Conservation (phyloP, 192 early-diverging fungal species). For the Kappamyces sp. region DNA sequence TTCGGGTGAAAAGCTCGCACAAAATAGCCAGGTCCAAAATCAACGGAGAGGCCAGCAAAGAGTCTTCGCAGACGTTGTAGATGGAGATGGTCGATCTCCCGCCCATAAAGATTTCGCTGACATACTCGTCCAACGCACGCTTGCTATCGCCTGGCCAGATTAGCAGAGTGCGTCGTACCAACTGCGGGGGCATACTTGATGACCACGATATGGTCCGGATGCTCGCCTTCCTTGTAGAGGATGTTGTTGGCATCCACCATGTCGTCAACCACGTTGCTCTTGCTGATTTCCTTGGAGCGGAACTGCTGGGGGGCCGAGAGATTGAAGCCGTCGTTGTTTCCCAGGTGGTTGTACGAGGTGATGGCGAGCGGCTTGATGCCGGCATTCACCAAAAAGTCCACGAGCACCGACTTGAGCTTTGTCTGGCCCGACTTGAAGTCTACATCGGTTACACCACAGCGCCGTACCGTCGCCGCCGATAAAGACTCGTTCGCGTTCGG, state of each 20-base stretch:
- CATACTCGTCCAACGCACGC: slow-evolving; percentile 97
- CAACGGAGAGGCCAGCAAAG: slow-evolving; percentile 91
- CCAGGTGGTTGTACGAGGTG: slow-evolving; percentile 96
- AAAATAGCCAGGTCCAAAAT: slow-evolving; percentile 95
- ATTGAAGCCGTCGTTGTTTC: slow-evolving; percentile 99
- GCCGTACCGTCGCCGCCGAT: slow-evolving; percentile 82
- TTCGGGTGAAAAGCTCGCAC: slow-evolving; percentile 96
- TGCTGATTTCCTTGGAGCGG: slow-evolving; percentile 99
- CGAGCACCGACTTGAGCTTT: slow-evolving; percentile 98
- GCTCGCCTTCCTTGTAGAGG: slow-evolving; percentile 74
- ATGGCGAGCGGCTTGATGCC: slow-evolving; percentile 98
- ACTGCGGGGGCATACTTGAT: slow-evolving; percentile 98
- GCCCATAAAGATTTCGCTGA: slow-evolving; percentile 98
- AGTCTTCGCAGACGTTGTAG: slow-evolving; percentile 99
- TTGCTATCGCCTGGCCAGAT: slow-evolving; percentile 64
- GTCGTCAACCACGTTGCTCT: slow-evolving; percentile 97
- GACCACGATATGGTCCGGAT: slow-evolving; percentile 85
- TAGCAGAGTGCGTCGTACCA: slow-evolving; percentile 28
- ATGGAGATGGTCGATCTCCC: slow-evolving; percentile 94
- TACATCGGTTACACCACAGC: too few relatives aligned
- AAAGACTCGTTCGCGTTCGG: slow-evolving; percentile 81
- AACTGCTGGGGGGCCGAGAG: slow-evolving; percentile 96
- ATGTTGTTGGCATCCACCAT: slow-evolving; percentile 96
- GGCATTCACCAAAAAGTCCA: slow-evolving; percentile 97
- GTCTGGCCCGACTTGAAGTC: slow-evolving; percentile 99